Percentiles rank a stretch among this genome's conserved stretches.
Conservation (phyloP, 2,329 filamentous ascomycete species). For the Stachybotrys chlorohalonatus region DNA sequence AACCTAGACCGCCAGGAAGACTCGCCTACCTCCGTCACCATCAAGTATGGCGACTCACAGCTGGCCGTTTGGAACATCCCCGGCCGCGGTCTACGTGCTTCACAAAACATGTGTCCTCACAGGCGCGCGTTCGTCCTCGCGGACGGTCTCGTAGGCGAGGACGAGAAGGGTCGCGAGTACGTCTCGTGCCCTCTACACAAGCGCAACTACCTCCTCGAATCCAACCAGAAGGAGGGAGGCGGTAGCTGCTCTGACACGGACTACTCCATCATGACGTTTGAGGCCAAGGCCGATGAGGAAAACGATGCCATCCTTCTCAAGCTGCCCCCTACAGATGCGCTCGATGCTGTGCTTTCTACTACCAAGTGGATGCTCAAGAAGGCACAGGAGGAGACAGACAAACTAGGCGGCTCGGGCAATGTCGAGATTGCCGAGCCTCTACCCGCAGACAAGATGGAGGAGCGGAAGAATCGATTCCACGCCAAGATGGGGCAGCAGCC, state of each 20-base stretch:
- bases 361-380: conserved; percentile 69
- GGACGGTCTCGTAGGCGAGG: conserved; percentile 73
- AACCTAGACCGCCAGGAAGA: conserved; percentile 59
- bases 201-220: conserved; percentile 57
- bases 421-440: not conserved
- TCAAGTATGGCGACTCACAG: conserved; percentile 85
- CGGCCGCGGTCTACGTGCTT: conserved; percentile 66
- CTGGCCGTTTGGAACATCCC: conserved; percentile 78
- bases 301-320: conserved; percentile 66
- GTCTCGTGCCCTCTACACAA: conserved; percentile 85
- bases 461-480: not conserved
- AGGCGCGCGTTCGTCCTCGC: conserved; percentile 84
- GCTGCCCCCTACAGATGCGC: conserved; percentile 69
- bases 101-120: conserved; percentile 92
- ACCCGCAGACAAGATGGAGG: not conserved
- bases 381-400: conserved; percentile 16
- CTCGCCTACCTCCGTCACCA: conserved; percentile 59
- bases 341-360: conserved; percentile 72
- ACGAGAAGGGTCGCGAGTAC: conserved; percentile 21
- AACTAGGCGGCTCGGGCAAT: not conserved
- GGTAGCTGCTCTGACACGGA: conserved; percentile 65
- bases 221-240: conserved; percentile 54
- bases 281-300: conserved; percentile 56
- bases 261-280: conserved; percentile 76
- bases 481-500: not conserved